These are phyloP conservation scores for Metroxylon sagu DNA, from an alignment of 176 grass and related monocot genomes.

Conservation along the genomic window DNA sequence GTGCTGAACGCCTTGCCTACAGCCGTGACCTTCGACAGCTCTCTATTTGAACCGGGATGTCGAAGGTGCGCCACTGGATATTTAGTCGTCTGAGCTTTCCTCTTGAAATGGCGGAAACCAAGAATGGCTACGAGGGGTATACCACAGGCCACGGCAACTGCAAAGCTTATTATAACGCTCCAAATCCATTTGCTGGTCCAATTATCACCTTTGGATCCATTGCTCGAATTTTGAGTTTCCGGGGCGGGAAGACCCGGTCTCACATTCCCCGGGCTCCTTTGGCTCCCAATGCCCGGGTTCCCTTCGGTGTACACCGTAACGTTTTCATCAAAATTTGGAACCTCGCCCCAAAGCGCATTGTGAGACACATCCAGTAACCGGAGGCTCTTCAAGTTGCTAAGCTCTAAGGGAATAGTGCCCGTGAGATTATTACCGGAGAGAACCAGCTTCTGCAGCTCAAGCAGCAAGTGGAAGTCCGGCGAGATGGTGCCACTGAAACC, in stretches of 20 bases:
- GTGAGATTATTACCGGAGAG: conserved; percentile 65
- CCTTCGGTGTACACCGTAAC: conserved; percentile 29
- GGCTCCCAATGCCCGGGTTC: conserved; percentile 48
- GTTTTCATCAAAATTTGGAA: conserved; percentile 48
- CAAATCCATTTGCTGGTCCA: background rate
- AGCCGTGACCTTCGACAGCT: conserved; percentile 76
- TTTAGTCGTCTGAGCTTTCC: conserved; percentile 77
- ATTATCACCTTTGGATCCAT: background rate
- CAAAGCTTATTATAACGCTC: conserved; percentile 49
- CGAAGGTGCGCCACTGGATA: conserved; percentile 61
- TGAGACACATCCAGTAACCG: conserved; percentile 44
- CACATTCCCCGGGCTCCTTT: background rate
- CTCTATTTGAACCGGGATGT: conserved; percentile 62
- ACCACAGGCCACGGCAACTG: conserved; percentile 35
- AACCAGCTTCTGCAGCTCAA: conserved; percentile 25
- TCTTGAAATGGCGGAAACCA: conserved; percentile 68
- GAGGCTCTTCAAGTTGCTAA: conserved; percentile 27
- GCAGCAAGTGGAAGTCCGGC: conserved; percentile 45
- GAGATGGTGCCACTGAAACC: conserved; percentile 51
- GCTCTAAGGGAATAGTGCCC: conserved; percentile 38
- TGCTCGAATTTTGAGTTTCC: background rate
- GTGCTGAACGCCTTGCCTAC: conserved; percentile 30
- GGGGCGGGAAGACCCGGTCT: background rate
- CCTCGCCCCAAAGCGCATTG: conserved; percentile 62
- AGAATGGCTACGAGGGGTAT: conserved; percentile 38